phyloP scores from a whole-genome alignment of 2,329 filamentous ascomycete genomes.

The Apiospora aurea region DNA sequence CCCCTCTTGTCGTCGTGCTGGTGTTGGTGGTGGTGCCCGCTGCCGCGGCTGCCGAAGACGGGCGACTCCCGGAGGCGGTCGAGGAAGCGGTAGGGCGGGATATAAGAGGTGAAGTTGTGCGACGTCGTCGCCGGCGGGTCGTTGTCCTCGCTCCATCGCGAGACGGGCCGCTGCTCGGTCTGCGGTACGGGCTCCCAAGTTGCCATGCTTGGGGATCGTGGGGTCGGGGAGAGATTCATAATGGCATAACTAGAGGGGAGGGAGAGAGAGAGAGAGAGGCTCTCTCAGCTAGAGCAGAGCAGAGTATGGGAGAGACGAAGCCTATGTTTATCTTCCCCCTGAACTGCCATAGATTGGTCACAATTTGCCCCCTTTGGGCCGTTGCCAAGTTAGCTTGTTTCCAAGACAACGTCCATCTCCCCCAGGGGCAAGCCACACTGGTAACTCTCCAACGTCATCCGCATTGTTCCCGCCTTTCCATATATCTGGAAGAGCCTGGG shows the following conservation, averaged over 20 bases:
- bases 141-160: conserved; percentile 16
- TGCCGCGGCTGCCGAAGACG: not conserved
- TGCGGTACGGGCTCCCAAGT: conserved; percentile 16
- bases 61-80: not conserved
- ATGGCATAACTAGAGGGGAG: not conserved
- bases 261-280: not conserved
- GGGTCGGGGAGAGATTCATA: not conserved
- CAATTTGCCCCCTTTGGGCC: not conserved
- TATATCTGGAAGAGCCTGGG: not conserved
- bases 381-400: not conserved
- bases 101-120: not conserved
- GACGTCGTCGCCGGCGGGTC: not conserved
- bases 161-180: not conserved
- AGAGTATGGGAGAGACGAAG: not conserved
- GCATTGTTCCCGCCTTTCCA: not conserved
- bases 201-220: not conserved
- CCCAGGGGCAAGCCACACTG: not conserved
- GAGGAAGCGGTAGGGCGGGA: not conserved
- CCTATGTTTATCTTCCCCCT: not conserved
- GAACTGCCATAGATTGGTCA: not conserved
- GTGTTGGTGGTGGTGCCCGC: not conserved
- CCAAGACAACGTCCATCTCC: conserved; percentile 2
- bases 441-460: not conserved
- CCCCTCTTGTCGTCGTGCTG: not conserved
- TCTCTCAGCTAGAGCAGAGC: not conserved